A percentile compares a stretch with the other conserved stretches of the same genome.
Conservation (phyloP, 805 yeast genomes). For the Soucietia sequanensis region DNA sequence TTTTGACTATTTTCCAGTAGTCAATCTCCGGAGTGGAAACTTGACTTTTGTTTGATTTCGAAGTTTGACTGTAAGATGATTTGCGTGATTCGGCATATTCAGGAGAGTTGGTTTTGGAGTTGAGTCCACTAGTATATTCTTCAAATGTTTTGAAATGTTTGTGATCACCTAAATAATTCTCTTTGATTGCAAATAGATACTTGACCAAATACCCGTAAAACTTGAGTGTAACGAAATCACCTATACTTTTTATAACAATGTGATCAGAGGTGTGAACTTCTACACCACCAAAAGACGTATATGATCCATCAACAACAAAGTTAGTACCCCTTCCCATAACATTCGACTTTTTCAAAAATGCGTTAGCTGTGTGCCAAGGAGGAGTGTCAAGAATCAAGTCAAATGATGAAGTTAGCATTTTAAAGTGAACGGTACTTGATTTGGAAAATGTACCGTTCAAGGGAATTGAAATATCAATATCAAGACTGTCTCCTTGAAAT, state of each 20-base stretch:
- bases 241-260: slow-evolving; percentile 60
- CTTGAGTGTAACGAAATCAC: slow-evolving; percentile 65
- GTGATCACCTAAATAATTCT: slow-evolving; percentile 87
- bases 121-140: slow-evolving; percentile 55
- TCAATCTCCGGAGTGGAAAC: slow-evolving; percentile 15
- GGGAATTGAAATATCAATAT: slow-evolving; percentile 55
- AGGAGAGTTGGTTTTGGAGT: not conserved
- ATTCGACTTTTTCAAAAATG: slow-evolving; percentile 57
- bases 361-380: slow-evolving; percentile 85
- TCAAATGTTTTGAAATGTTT: slow-evolving; percentile 83
- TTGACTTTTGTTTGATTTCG: not conserved
- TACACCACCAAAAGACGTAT: slow-evolving; percentile 56
- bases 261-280: slow-evolving; percentile 71
- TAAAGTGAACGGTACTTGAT: slow-evolving; percentile 51
- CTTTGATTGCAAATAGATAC: slow-evolving; percentile 72
- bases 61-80: not conserved
- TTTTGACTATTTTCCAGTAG: slow-evolving; percentile 42
- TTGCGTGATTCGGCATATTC: too few relatives aligned
- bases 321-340: slow-evolving; percentile 67
- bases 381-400: slow-evolving; percentile 73
- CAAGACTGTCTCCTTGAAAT: slow-evolving; percentile 61
- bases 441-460: slow-evolving; percentile 51
- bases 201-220: slow-evolving; percentile 78
- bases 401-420: slow-evolving; percentile 55
- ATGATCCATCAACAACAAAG: slow-evolving; percentile 62